Evolutionary conservation across 352 stramenopile species (phyloP).

Genomic region (Pythium dissimile): DNA sequence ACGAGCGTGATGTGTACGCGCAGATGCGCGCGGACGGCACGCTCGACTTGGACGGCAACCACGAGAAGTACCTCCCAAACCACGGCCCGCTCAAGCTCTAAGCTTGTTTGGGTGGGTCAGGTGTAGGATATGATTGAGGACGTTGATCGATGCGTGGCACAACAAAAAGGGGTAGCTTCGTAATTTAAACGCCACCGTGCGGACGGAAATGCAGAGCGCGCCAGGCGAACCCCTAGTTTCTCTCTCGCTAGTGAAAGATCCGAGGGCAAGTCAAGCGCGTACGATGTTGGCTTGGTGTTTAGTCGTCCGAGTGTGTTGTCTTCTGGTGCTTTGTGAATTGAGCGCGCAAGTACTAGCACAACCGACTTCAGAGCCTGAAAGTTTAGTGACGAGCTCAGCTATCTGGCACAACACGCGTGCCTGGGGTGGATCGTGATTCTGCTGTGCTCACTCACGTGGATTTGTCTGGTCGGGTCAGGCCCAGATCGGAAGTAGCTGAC

Average conservation of each 20-base stretch:
- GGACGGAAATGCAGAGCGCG: neutral
- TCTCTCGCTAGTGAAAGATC: too few relatives aligned
- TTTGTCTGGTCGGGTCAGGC: slow-evolving; percentile 37
- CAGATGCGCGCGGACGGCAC: slow-evolving; percentile 93
- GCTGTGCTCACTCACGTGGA: slow-evolving; percentile 39
- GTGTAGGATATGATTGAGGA: too few relatives aligned
- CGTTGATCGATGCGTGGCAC: too few relatives aligned
- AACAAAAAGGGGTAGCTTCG: neutral
- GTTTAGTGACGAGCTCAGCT: too few relatives aligned
- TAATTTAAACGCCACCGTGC: neutral
- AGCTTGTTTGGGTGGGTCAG: too few relatives aligned
- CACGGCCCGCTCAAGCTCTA: slow-evolving; percentile 76
- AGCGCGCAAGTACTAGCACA: too few relatives aligned
- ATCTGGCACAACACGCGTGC: slow-evolving; percentile 33
- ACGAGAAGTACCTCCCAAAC: slow-evolving; percentile 96
- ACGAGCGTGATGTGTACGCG: slow-evolving; percentile 97
- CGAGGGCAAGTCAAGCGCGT: too few relatives aligned
- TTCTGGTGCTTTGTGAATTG: too few relatives aligned
- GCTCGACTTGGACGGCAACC: slow-evolving; percentile 95
- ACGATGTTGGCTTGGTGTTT: too few relatives aligned
- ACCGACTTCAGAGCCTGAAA: too few relatives aligned
- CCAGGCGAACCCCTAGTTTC: neutral
- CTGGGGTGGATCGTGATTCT: slow-evolving; percentile 42
- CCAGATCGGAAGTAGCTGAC: slow-evolving; percentile 23
- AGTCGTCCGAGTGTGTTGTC: too few relatives aligned